Conservation (phyloP, 2,329 filamentous ascomycete species). For the Clonostachys chloroleuca region DNA sequence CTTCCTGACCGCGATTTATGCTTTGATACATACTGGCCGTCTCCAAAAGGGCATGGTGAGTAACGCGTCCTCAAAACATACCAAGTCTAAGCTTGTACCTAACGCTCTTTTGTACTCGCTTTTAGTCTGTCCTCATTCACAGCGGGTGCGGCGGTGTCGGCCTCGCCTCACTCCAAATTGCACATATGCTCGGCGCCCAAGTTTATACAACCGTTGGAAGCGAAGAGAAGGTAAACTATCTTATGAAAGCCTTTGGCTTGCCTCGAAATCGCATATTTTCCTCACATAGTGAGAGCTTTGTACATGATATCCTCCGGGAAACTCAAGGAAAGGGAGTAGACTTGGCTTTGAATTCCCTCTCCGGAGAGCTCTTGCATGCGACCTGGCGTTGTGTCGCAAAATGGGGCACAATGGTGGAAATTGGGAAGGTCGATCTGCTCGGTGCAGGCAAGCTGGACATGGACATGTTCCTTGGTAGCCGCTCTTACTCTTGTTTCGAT, state of each 20-base stretch:
- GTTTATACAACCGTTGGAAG: slow-evolving; percentile 24
- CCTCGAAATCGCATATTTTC: slow-evolving; percentile 19
- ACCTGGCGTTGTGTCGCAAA: slow-evolving; percentile 23
- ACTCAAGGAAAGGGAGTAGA: slow-evolving; percentile 20
- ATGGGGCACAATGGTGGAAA: slow-evolving; percentile 24
- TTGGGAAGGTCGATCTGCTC: slow-evolving; percentile 11
- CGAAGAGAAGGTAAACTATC: slow-evolving; percentile 18
- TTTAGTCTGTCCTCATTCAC: slow-evolving; percentile 23
- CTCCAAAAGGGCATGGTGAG: slow-evolving; percentile 6
- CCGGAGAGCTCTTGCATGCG: slow-evolving; percentile 18
- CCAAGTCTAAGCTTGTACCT: slow-evolving; percentile 5
- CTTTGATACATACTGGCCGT: slow-evolving; percentile 15
- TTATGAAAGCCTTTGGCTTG: slow-evolving; percentile 17
- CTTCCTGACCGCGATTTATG: slow-evolving; percentile 22
- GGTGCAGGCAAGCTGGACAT: slow-evolving; percentile 1
- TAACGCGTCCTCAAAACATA: slow-evolving; percentile 3
- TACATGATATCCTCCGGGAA: slow-evolving; percentile 8
- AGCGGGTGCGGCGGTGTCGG: slow-evolving; percentile 20
- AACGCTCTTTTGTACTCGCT: background rate
- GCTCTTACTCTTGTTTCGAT: slow-evolving; percentile 26
- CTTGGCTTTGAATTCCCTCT: slow-evolving; percentile 19
- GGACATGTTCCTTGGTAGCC: slow-evolving; percentile 27
- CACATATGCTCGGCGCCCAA: slow-evolving; percentile 12
- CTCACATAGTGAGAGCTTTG: slow-evolving; percentile 15
- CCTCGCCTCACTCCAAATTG: slow-evolving; percentile 19